Base-by-base conservation (phyloP, 1,284 basidiomycete species). In the Fomes fomentarius region DNA sequence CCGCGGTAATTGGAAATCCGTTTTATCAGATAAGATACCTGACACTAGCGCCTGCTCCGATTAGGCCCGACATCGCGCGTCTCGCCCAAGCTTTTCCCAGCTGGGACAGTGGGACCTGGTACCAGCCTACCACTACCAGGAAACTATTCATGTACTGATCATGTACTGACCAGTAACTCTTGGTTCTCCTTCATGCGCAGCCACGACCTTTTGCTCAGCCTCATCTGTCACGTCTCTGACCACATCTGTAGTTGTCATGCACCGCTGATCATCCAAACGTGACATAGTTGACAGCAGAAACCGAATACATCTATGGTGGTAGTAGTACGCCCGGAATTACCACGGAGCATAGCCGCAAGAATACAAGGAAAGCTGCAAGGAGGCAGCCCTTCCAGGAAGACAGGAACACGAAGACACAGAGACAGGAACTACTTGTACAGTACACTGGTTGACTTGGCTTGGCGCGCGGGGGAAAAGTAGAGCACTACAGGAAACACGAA, bases 401-500 rank as follows among this genome's bases (percentile, higher is more conserved):
- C 31, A 8, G 15, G 25, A 19, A 38, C 42, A 28, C 26, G 19
- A 41, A 15, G 19, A 31, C 37, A 51, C 42, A 39, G 4, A 17
- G 17, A 24, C 12, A 11, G n/a, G 25, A 19, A 24, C 28, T 30
- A 19, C 8, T 17, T 22, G 26, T 22, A 25, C 14, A 15, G 30
- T 26, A 28, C 14, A 22, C 17, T 43, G 19, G 26, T 24, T 19
- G 26, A 37, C n/a, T n/a, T n/a, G n/a, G n/a, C n/a, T n/a, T n/a
- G 31, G 40, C 43, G 38, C 9, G 30, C 34, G 17, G 39, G 24
- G 33, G 21, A 40, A 12, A 12, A 21, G 26, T 48, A 48, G 46
- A 28, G 52, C 40, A 49, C 43, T 54, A 54, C 28, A 22, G 41
- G 35, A 47, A 54, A 54, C 40, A 22, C 41, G 52, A 54, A 46